Evolutionary conservation across 148 eudicot species (phyloP).

Genomic region (Pouteria glomerata): DNA sequence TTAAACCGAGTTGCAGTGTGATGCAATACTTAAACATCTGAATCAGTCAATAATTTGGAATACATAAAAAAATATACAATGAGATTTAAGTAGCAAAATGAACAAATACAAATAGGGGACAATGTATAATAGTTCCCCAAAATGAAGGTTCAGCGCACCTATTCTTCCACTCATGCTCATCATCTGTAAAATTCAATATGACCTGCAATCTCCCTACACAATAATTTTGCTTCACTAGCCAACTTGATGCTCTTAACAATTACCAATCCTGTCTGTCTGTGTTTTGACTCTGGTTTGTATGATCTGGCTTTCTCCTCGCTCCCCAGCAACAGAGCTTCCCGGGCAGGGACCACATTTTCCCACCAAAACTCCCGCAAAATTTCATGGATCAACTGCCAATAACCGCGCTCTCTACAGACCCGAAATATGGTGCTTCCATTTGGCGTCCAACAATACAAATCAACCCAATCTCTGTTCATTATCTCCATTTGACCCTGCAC

Average conservation of each 20-base stretch:
- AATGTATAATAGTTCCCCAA: background rate
- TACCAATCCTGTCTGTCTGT: constrained; percentile 56
- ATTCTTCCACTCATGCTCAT: constrained; percentile 3
- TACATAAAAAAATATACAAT: background rate
- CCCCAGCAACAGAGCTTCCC: constrained; percentile 52
- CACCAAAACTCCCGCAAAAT: constrained; percentile 87
- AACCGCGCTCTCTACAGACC: constrained; percentile 56
- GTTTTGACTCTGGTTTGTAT: constrained; percentile 60
- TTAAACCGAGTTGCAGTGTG: background rate
- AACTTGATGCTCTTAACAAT: constrained; percentile 54
- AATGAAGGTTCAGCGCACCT: background rate
- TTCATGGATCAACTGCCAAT: constrained; percentile 75
- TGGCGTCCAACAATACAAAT: constrained; percentile 91
- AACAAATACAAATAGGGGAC: background rate
- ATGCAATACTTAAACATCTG: background rate
- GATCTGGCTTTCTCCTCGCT: constrained; percentile 52
- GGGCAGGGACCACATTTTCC: constrained; percentile 83
- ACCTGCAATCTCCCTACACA: constrained; percentile 89
- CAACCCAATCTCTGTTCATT: constrained; percentile 66
- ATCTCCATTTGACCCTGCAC: constrained; percentile 97
- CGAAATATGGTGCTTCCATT: constrained; percentile 78
- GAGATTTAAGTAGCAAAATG: background rate
- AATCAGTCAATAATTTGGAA: too few species aligned
- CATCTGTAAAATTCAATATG: constrained; percentile 61
- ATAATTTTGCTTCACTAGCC: constrained; percentile 64